phyloP scores from a whole-genome alignment of 129 eudicot genomes.

The Tagetes erecta region DNA sequence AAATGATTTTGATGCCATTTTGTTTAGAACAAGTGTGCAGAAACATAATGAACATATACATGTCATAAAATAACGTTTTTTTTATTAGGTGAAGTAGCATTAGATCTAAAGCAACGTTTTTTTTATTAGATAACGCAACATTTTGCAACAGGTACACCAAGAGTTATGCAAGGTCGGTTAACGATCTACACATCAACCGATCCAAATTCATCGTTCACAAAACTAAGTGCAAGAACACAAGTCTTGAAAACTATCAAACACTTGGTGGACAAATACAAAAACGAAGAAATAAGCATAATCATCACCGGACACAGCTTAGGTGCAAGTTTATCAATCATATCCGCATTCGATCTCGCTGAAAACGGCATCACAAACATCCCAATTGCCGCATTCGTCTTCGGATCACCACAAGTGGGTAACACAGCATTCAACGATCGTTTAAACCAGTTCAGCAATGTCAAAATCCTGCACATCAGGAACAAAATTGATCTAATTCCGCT shows the following conservation, averaged over 20 bases:
- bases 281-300: conserved; percentile 58
- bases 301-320: conserved; percentile 85
- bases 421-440: conserved; percentile 56
- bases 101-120: no score
- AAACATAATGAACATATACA: no score
- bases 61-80: no score
- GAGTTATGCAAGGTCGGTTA: conserved; percentile 85
- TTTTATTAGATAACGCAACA: no score
- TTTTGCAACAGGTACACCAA: conserved; percentile 28
- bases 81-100: no score
- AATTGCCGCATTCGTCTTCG: conserved; percentile 71
- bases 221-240: conserved; percentile 66
- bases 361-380: conserved; percentile 64
- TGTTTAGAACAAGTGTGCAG: no score
- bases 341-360: conserved; percentile 78
- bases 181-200: conserved; percentile 63
- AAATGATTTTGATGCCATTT: no score
- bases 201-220: conserved; percentile 71
- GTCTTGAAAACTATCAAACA: conserved; percentile 45
- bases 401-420: conserved; percentile 88
- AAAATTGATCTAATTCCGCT: conserved; percentile 71
- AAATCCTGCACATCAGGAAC: conserved; percentile 68
- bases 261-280: conserved; percentile 41
- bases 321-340: conserved; percentile 57
- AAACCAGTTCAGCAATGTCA: conserved; percentile 47